Evolutionary conservation across 805 yeast genomes (phyloP), one percentile per base, ranked within the genome.

Genomic region (Ogataea angusta): DNA sequence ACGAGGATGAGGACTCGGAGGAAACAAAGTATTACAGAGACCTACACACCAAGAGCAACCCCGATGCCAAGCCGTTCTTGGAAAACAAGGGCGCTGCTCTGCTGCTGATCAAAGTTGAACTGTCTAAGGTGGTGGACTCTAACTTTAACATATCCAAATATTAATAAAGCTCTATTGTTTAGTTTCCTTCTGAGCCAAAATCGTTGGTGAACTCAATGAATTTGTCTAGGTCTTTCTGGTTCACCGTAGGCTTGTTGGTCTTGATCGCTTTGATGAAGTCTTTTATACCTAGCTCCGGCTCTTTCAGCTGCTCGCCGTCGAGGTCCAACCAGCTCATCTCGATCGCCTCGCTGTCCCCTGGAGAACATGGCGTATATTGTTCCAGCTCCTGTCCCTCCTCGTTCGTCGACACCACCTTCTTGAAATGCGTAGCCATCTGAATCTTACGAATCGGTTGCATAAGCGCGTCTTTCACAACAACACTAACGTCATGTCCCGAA

Each of bases 391-490:
- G 62, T 1, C 61, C 62, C 22, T 57, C 58, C 22, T 64, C 68
- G 19, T 66, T 69, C 3, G 67, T 73, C 6, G 72, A 69, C 1
- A 56, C 49, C 9, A 78, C 77, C 45, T 74, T 71, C 59, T 84
- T 85, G 70, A 93, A 93, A 69, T 93, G 99, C 0, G 99, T 93
- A 0, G 99, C 97, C 57, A 78, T 82, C 64, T 91, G 98, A 48
- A 93, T 88, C 60, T 88, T 89, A 54, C 99, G 76, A 44, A 93
- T 88, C 2, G 99, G 99, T 63, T 91, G 95, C 99, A 93, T 93
- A 52, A 93, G 70, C 0, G 98, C 98, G 63, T 93, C 99, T 54
- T 95, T 80, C 3, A 93, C 99, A 9, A 89, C 95, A 24, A 93
- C 96, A 0, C 97, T 91, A 30, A 93, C 77, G 73, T 93, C 99